Conservation (phyloP, 805 yeast genomes). For the Millerozyma miso region DNA sequence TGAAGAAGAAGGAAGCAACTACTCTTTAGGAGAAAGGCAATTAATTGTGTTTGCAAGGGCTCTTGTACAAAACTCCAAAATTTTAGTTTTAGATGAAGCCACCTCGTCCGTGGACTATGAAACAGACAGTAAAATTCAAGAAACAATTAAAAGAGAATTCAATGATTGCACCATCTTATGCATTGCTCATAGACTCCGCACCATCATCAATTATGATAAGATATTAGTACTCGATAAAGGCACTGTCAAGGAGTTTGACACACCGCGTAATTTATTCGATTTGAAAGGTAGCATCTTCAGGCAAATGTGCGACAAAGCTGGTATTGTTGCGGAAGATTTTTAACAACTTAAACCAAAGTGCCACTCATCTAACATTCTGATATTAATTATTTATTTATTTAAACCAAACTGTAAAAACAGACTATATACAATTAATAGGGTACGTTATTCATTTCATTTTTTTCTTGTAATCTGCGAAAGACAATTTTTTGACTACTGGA, state of each 20-base stretch:
- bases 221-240: conserved; percentile 83
- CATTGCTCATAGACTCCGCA: conserved; percentile 81
- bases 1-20: conserved; percentile 67
- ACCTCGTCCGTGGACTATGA: conserved; percentile 80
- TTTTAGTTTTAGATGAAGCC: conserved; percentile 82
- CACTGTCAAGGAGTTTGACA: conserved; percentile 67
- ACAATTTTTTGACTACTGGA: conserved; percentile 46
- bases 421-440: not conserved
- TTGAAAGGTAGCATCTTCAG: conserved; percentile 52
- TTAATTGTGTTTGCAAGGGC: conserved; percentile 81
- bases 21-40: conserved; percentile 76
- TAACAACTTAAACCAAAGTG: not conserved
- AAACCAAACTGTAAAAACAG: not conserved
- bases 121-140: conserved; percentile 77
- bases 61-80: conserved; percentile 67
- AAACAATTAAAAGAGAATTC: conserved; percentile 69
- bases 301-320: conserved; percentile 62
- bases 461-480: conserved; percentile 73
- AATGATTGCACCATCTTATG: conserved; percentile 71
- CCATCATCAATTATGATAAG: conserved; percentile 70
- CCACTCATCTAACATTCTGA: not conserved
- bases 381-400: no score
- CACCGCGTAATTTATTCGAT: conserved; percentile 62
- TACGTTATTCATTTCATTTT: conserved; percentile 33
- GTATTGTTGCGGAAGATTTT: conserved; percentile 44